Base-by-base conservation (phyloP, 2,329 filamentous ascomycete species). In the Botrytis byssoidea region DNA sequence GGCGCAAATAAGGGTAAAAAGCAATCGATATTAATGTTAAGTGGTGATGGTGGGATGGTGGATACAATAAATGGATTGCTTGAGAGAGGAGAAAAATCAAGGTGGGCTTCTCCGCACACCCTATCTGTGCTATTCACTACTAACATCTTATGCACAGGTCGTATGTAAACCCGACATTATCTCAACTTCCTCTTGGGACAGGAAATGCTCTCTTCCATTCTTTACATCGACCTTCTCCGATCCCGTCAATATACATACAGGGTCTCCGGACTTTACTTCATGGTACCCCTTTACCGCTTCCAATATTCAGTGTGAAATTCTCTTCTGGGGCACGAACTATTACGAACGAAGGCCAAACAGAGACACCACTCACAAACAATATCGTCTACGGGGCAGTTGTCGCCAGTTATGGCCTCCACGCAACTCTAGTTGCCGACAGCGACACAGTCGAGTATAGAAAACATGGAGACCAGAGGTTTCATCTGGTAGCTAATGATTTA, bases 371-470 rank as follows among this genome's bases (percentile, higher is more conserved):
- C 10, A 64, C 68, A 2, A 76, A 78, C 10, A 75, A 78, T 63
- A 68, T 73, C 71, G 84, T 92, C 37, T 88, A 92, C 78, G 95
- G 94, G 40, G 92, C 92, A 37, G 93, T 98, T 35, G 95, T 98
- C 2, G 91, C 91, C 63, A 96, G 92, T 81, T 97, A 97, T 88
- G 95, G 93, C 32, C 90, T 98, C 79, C 95, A 98, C 80, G 93
- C 95, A 44, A 90, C 91, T 60, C 87, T 98, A 5, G 94, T 98
- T 35, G 94, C 93, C 78, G 94, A 98, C 83, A 96, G 93, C 82
- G 95, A 98, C 82, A 97, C 95, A 0, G 85, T 88, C 0, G 91
- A 90, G 76, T 95, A 95, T 82, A 91, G 95, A 75, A 88, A 89
- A 77, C 91, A 92, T 79, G 95, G 95, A 20, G 86, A 86, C 46